Evolutionary conservation across 169 alveolate species (phyloP).

Genomic region (Theileria equi): DNA sequence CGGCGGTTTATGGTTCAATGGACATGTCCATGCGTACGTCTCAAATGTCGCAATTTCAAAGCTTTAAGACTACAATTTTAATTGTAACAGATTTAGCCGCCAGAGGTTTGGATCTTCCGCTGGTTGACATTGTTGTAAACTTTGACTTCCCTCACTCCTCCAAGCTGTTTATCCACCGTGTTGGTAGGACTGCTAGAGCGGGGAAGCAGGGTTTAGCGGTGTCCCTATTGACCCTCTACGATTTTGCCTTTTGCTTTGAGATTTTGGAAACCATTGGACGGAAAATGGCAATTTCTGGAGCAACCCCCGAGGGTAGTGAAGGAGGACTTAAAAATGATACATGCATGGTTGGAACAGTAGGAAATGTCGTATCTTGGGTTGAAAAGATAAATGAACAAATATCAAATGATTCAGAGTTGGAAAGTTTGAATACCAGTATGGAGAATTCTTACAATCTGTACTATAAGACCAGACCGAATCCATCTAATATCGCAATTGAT

Average conservation of each 20-base stretch:
- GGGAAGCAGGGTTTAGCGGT: constrained; percentile 79
- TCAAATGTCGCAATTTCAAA: constrained; percentile 46
- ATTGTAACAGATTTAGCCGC: constrained; percentile 98
- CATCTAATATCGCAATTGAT: constrained; percentile 30
- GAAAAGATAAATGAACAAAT: constrained; percentile 36
- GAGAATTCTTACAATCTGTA: constrained; percentile 59
- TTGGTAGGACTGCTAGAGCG: constrained; percentile 99
- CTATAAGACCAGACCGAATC: constrained; percentile 65
- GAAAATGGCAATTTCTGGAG: neutral
- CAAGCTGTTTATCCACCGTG: constrained; percentile 96
- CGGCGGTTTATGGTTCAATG: constrained; percentile 62
- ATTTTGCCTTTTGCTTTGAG: constrained; percentile 45
- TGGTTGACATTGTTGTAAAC: constrained; percentile 94
- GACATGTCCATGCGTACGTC: constrained; percentile 55
- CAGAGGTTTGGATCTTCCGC: constrained; percentile 98
- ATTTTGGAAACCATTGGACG: constrained; percentile 29
- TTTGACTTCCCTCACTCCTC: constrained; percentile 95
- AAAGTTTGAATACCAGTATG: constrained; percentile 42
- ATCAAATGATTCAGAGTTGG: constrained; percentile 21
- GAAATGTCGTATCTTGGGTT: constrained; percentile 10
- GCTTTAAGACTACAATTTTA: constrained; percentile 42
- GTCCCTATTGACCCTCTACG: constrained; percentile 54
- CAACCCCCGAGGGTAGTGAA: neutral
- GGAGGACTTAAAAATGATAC: constrained; percentile 24
- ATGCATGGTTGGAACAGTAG: constrained; percentile 46